Evolutionary conservation across 129 eudicot species (phyloP).

Genomic region (Scalesia atractyloides): DNA sequence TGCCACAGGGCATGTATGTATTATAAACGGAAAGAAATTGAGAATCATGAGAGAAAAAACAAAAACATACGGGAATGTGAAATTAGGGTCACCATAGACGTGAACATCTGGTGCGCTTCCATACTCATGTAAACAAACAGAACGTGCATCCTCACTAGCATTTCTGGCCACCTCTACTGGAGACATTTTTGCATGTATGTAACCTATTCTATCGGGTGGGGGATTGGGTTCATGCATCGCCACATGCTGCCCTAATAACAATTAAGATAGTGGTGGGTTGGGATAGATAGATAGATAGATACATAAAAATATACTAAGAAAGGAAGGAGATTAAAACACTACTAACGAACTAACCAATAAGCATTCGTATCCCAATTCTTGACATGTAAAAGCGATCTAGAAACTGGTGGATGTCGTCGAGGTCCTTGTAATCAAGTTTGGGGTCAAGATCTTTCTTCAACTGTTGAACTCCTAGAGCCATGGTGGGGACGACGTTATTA

Average conservation of each 20-base stretch:
- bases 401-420: constrained; percentile 89
- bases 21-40: background rate
- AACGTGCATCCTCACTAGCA: constrained; percentile 97
- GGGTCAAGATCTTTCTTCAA: constrained; percentile 71
- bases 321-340: background rate
- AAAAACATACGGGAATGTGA: constrained; percentile 82
- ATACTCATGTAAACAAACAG: constrained; percentile 77
- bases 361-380: constrained; percentile 97
- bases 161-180: constrained; percentile 79
- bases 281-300: background rate
- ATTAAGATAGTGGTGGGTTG: background rate
- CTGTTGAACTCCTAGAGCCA: constrained; percentile 97
- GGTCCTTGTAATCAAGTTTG: constrained; percentile 56
- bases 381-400: constrained; percentile 97
- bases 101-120: constrained; percentile 87
- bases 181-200: constrained; percentile 93
- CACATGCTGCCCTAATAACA: constrained; percentile 79
- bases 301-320: background rate
- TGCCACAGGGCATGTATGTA: constrained; percentile 27
- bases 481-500: constrained; percentile 93
- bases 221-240: constrained; percentile 93
- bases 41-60: constrained; percentile 10
- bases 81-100: constrained; percentile 87
- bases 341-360: constrained; percentile 60
- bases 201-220: constrained; percentile 72